Evolutionary conservation across 2,329 filamentous ascomycete species (phyloP), one percentile per base, ranked within the genome.

Genomic region (Alternaria tenuissima): DNA sequence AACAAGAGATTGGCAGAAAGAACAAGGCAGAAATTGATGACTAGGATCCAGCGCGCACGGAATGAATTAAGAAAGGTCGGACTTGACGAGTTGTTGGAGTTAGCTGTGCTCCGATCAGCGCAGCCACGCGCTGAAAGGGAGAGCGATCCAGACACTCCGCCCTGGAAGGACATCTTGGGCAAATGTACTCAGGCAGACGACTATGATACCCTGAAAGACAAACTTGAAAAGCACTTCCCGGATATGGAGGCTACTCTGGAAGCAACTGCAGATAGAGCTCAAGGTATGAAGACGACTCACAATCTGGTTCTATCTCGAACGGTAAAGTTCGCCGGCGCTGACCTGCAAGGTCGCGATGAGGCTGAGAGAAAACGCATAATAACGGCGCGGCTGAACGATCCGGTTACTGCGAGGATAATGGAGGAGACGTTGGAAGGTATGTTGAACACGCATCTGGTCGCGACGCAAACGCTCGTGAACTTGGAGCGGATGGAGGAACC

Each of bases 91-190:
- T 7, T 69, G 42, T 65, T 65, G 20, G 30, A 59, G 7, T 39
- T 71, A 28, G 55, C 61, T 9, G 42, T 62, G 5, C 56, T 60
- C 5, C 70, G 67, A 46, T 55, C 63, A 16, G 65, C 62, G 18
- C 69, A 67, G 51, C 66, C 67, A 14, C 57, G 43, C 34, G 56
- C 42, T 0, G 48, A 38, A 6, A 22, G 42, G 22, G 46, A 57
- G 16, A 14, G 18, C 36, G 18, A 16, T 22, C 49, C n/a, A 32
- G 48, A 16, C 20, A 24, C 4, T 18, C 28, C 34, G 7, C 46
- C 34, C 26, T 53, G 24, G 44, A 54, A 16, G 24, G 42, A 42
- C 22, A 47, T 63, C n/a, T 44, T 44, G 2, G 39, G 38, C 9
- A 7, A n/a, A 9, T 59, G 51, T 11, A 43, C 43, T 5, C 24